Percentiles rank a stretch among this genome's conserved stretches.
Evolutionary conservation across 345 rosid species (phyloP).

Genomic region (Aquilaria malaccensis): DNA sequence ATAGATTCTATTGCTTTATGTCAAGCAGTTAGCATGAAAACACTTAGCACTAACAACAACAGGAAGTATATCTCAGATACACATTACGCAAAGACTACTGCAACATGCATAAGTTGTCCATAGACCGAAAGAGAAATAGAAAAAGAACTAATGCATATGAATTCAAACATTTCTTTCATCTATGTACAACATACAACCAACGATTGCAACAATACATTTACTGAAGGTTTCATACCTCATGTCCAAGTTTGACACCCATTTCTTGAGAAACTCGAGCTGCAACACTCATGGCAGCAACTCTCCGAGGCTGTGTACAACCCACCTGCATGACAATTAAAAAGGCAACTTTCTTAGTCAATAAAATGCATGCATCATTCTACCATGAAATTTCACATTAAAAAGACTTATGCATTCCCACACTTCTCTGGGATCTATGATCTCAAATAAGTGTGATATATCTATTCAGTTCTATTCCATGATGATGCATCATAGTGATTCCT

Average conservation of each 20-base stretch:
- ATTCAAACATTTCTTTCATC: neutral
- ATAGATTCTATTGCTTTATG: neutral
- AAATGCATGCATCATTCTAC: too few relatives aligned
- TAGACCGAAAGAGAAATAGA: neutral
- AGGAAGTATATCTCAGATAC: neutral
- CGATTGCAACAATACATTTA: neutral
- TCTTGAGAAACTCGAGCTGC: slow-evolving; percentile 99
- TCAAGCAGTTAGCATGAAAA: too few relatives aligned
- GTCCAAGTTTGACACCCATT: slow-evolving; percentile 98
- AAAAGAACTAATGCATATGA: neutral
- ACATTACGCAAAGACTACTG: too few relatives aligned
- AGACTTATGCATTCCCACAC: too few relatives aligned
- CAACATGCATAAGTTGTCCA: too few relatives aligned
- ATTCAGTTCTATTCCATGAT: too few relatives aligned
- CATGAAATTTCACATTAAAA: neutral
- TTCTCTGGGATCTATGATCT: too few relatives aligned
- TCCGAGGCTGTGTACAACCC: slow-evolving; percentile 96
- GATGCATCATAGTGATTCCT: too few relatives aligned
- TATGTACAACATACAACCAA: neutral
- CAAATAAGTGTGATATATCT: too few relatives aligned
- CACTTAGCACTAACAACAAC: neutral
- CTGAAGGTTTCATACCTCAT: slow-evolving; percentile 48
- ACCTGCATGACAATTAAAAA: slow-evolving; percentile 27
- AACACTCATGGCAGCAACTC: slow-evolving; percentile 99
- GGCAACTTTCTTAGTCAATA: too few relatives aligned